Evolutionary conservation across 2,329 filamentous ascomycete genomes (phyloP), one percentile per base, ranked within the genome.

Genomic region (Nigrospora sphaerica): DNA sequence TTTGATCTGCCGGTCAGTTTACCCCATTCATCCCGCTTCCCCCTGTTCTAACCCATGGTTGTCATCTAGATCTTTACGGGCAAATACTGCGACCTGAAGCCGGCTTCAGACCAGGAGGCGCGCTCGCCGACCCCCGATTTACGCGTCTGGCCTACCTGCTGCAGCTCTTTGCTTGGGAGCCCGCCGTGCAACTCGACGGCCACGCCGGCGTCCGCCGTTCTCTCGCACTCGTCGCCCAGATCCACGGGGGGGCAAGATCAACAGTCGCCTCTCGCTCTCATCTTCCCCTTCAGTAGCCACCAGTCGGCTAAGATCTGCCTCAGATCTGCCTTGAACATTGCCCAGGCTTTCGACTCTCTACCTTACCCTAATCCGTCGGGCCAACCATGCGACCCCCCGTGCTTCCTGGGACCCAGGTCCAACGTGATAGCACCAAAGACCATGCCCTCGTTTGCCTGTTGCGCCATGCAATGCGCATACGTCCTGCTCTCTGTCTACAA

Each of bases 241-340:
- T 34, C 19, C 32, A 17, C 13, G 9, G 42, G 42, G 5, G 32
- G 33, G 16, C 32, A 32, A 37, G 17, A 44, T 23, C 51, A 51
- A 34, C 44, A 46, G 16, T 14, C 38, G 6, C 32, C 47, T 18
- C 48, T 51, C 48, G 49, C 50, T 14, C 42, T 50, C 31, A 49
- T 57, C 11, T 64, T 71, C 38, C 72, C 72, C 13, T 75, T 74
- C 52, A 69, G 59, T 49, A 68, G 62, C 37, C 70, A 73, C 46
- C 62, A 68, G 37, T 75, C 73, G 13, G 67, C 72, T 18, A 72
- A 72, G 52, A 66, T 75, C 48, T 75, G 73, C 53, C 61, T 76
- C 32, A 70, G 68, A 40, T 68, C 72, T 9, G 71, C 73, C 2
- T 62, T 76, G 38, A 70, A 65, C 49, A 75, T 77, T 46, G 68